These are phyloP conservation scores for Cutaneotrichosporon cavernicola DNA, from an alignment of 1,284 basidiomycete genomes.

Conservation along the genomic window DNA sequence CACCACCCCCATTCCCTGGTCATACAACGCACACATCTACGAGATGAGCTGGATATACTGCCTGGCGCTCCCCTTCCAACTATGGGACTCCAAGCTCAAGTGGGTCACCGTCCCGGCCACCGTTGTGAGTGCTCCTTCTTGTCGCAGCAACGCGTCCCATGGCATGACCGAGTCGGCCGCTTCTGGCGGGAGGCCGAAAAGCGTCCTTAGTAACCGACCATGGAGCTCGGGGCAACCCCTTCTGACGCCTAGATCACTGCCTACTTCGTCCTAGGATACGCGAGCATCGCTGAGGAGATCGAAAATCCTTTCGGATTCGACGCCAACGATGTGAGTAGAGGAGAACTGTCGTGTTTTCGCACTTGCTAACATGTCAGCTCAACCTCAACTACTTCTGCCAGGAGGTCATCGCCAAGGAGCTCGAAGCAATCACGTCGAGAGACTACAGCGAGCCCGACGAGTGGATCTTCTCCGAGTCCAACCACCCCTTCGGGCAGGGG, in stretches of 20 bases:
- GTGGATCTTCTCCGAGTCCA: slow-evolving; percentile 39
- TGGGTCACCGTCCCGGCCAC: slow-evolving; percentile 66
- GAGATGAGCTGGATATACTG: slow-evolving; percentile 49
- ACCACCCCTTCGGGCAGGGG: slow-evolving; percentile 27
- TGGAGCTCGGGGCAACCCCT: no score
- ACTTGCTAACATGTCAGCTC: slow-evolving; percentile 16
- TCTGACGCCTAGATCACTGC: slow-evolving; percentile 34
- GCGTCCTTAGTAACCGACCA: not conserved
- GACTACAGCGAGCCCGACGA: slow-evolving; percentile 37
- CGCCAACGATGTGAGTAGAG: slow-evolving; percentile 31
- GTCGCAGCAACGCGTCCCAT: not conserved
- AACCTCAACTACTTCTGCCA: slow-evolving; percentile 49
- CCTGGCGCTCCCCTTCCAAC: slow-evolving; percentile 63
- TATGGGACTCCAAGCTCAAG: slow-evolving; percentile 59
- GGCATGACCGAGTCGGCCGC: not conserved
- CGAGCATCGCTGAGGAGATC: slow-evolving; percentile 42
- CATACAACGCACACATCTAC: slow-evolving; percentile 58
- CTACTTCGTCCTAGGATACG: slow-evolving; percentile 52
- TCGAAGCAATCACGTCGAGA: slow-evolving; percentile 47
- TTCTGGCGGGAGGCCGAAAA: no score
- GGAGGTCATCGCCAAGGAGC: slow-evolving; percentile 49
- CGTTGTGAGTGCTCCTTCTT: slow-evolving; percentile 31
- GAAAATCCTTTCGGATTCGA: slow-evolving; percentile 53
- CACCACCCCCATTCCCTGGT: slow-evolving; percentile 76
- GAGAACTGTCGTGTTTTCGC: not conserved